A percentile compares a stretch with the other conserved stretches of the same genome.
These are phyloP conservation scores for Picea glauca DNA, from an alignment of 75 land plant genomes.

Conservation along the genomic window DNA sequence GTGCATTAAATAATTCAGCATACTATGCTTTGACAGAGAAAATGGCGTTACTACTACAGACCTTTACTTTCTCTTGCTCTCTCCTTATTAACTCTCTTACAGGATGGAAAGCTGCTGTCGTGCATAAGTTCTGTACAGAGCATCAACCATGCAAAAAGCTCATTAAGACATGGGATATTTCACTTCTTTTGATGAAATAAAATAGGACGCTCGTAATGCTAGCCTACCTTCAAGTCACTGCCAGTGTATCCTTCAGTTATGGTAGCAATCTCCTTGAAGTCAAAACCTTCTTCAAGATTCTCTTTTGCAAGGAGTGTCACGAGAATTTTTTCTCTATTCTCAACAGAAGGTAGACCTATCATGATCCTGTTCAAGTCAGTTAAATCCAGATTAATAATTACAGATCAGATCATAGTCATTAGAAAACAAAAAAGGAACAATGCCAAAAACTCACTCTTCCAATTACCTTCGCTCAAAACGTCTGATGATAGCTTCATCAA, in stretches of 20 bases:
- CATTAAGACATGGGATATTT: neutral
- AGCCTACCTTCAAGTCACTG: conserved; percentile 80
- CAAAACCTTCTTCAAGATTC: conserved; percentile 48
- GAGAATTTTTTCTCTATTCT: conserved; percentile 65
- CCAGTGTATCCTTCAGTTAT: conserved; percentile 88
- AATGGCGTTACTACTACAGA: neutral
- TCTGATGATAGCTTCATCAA: conserved; percentile 87
- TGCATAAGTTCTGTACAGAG: conserved; percentile 27
- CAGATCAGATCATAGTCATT: neutral
- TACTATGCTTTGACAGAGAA: neutral
- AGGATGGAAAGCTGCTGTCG: conserved; percentile 42
- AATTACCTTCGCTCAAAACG: conserved; percentile 82
- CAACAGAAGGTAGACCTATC: conserved; percentile 71
- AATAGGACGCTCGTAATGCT: neutral
- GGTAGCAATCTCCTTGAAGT: conserved; percentile 61
- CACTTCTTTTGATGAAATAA: neutral
- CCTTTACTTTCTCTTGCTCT: conserved; percentile 36
- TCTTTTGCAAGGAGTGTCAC: conserved; percentile 69
- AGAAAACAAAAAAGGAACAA: neutral
- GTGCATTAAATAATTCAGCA: too few species aligned
- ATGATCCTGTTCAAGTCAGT: conserved; percentile 44
- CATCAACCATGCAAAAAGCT: neutral
- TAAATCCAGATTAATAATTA: conserved; percentile 3
- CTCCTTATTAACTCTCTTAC: conserved; percentile 30
- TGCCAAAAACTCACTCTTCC: neutral